These are phyloP conservation scores for Rhizoclosmatium hyalinum DNA, from an alignment of 371 early-diverging fungal genomes.

Conservation along the genomic window DNA sequence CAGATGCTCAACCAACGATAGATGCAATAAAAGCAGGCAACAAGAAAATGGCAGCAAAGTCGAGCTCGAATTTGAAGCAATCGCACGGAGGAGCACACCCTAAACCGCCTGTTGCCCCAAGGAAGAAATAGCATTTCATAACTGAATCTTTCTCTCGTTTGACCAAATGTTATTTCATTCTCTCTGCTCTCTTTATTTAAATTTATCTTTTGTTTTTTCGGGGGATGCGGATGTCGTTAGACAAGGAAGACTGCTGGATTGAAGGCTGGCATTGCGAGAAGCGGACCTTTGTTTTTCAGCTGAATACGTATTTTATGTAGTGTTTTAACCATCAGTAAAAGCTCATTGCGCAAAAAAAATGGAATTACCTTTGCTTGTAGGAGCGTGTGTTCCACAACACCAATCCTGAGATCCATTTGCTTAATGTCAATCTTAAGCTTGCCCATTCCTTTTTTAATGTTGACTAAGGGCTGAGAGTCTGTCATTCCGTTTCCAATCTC, in stretches of 20 bases:
- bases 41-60: neutral
- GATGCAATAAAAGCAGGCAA: neutral
- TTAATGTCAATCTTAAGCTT: conserved; percentile 62
- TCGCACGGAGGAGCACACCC: neutral
- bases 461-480: conserved; percentile 59
- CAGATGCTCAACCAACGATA: neutral
- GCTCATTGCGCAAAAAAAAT: neutral
- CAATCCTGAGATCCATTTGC: conserved; percentile 63
- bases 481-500: conserved; percentile 67
- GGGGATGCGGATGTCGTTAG: neutral
- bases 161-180: too few species aligned
- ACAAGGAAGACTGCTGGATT: conserved; percentile 29
- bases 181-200: too few species aligned
- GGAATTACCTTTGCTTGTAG: conserved; percentile 48
- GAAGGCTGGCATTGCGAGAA: conserved; percentile 34
- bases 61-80: conserved; percentile 12
- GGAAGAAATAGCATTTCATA: conserved; percentile 12
- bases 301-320: neutral
- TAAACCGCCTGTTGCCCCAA: neutral
- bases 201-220: too few species aligned
- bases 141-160: neutral
- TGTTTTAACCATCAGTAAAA: neutral
- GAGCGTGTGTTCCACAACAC: conserved; percentile 60
- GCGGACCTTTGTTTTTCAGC: conserved; percentile 47
- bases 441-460: conserved; percentile 55